phyloP scores from a whole-genome alignment of 2,329 filamentous ascomycete genomes.

The Paraphaeosphaeria sporulosa region DNA sequence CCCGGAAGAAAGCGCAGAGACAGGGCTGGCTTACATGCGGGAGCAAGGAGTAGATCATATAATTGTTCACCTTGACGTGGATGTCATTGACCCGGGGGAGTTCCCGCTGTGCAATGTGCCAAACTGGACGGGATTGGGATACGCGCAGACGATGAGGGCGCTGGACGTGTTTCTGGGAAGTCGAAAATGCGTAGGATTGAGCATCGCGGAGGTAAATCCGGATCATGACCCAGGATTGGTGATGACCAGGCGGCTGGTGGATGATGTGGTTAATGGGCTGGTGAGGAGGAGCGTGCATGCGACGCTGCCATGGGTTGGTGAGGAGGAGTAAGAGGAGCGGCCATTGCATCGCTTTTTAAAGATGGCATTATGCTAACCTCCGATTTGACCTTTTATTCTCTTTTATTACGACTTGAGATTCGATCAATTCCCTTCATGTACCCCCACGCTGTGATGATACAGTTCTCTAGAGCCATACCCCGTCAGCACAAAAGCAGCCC shows the following conservation, averaged over 20 bases:
- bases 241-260: slow-evolving; percentile 22
- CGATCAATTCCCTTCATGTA: too few relatives aligned
- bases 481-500: slow-evolving; percentile 20
- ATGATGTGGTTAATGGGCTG: slow-evolving; percentile 17
- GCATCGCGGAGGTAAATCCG: slow-evolving; percentile 29
- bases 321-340: too few relatives aligned
- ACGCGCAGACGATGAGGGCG: slow-evolving; percentile 28
- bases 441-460: too few relatives aligned
- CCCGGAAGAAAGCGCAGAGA: slow-evolving; percentile 19
- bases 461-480: slow-evolving; percentile 15
- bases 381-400: too few relatives aligned
- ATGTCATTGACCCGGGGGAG: slow-evolving; percentile 32
- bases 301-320: background rate
- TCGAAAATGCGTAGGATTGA: slow-evolving; percentile 25
- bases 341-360: too few relatives aligned
- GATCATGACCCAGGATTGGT: slow-evolving; percentile 27
- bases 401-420: too few relatives aligned
- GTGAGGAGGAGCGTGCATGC: background rate
- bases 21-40: slow-evolving; percentile 28
- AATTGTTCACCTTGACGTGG: slow-evolving; percentile 35
- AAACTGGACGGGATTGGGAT: slow-evolving; percentile 32
- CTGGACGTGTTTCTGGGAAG: slow-evolving; percentile 28
- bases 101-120: slow-evolving; percentile 37
- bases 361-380: too few relatives aligned
- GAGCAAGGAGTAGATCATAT: slow-evolving; percentile 27